phyloP scores from a whole-genome alignment of 768 basidiomycete genomes.

The Hericium coralloides region DNA sequence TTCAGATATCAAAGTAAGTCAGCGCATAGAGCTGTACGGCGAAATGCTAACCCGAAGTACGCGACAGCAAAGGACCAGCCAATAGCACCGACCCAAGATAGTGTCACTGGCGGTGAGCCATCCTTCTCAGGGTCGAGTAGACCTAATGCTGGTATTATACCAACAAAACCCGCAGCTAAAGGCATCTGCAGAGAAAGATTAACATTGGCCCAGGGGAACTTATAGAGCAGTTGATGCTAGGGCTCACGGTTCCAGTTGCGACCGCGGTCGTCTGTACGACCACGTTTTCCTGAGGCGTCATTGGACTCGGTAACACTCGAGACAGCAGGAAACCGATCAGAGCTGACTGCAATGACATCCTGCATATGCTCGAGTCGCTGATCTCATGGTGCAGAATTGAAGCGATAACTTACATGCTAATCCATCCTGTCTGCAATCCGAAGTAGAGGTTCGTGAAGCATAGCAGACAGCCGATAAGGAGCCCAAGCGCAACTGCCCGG shows the following conservation, averaged over 20 bases:
- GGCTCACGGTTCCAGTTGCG: constrained; percentile 65
- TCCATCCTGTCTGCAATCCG: constrained; percentile 85
- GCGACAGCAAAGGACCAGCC: constrained; percentile 88
- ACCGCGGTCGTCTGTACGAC: constrained; percentile 94
- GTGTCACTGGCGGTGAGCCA: constrained; percentile 62
- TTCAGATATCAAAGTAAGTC: constrained; percentile 20
- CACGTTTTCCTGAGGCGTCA: constrained; percentile 89
- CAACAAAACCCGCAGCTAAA: constrained; percentile 81
- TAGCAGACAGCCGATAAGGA: constrained; percentile 77
- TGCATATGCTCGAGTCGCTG: constrained; percentile 19
- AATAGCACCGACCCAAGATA: constrained; percentile 67
- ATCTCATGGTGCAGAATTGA: not conserved
- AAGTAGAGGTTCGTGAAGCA: constrained; percentile 91
- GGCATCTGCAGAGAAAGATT: constrained; percentile 47
- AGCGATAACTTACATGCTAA: constrained; percentile 55
- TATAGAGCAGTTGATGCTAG: not conserved
- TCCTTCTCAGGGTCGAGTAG: constrained; percentile 69
- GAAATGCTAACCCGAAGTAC: constrained; percentile 67
- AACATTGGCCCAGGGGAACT: not conserved
- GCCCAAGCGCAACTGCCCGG: constrained; percentile 63
- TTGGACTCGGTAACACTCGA: constrained; percentile 55
- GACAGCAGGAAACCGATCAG: constrained; percentile 87
- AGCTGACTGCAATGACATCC: constrained; percentile 95
- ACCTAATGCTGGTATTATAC: constrained; percentile 85
- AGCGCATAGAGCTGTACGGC: not conserved